phyloP scores from a whole-genome alignment of 345 rosid genomes.

The Trapa incisa region DNA sequence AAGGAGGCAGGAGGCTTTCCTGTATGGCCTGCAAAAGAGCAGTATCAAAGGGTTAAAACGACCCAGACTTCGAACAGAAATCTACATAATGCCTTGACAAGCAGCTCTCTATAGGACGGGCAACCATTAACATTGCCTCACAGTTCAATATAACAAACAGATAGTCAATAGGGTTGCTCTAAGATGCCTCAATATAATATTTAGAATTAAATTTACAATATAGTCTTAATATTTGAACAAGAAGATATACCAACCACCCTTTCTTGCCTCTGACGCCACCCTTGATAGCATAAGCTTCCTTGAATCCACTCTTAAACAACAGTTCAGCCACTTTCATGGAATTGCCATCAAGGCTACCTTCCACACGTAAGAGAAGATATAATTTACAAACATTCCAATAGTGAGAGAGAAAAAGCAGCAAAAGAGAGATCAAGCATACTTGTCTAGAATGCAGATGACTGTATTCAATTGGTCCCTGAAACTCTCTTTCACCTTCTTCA shows the following conservation, averaged over 20 bases:
- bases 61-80: not conserved
- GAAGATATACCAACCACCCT: conserved; percentile 81
- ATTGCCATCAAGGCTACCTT: conserved; percentile 94
- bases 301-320: conserved; percentile 53
- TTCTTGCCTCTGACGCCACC: conserved; percentile 79
- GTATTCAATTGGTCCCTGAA: conserved; percentile 50
- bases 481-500: conserved; percentile 41
- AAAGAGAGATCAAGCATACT: conserved; percentile 27
- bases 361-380: conserved; percentile 21
- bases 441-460: conserved; percentile 58
- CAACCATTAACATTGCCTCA: not conserved
- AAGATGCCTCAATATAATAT: no score
- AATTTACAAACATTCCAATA: conserved; percentile 2
- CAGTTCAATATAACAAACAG: no score
- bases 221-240: not conserved
- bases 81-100: not conserved
- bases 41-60: not conserved
- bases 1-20: conserved; percentile 65
- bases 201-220: no score
- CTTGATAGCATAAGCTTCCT: conserved; percentile 75
- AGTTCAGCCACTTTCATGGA: conserved; percentile 64
- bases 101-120: not conserved
- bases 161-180: no score
- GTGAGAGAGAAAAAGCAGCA: not conserved
- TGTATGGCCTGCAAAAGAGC: conserved; percentile 52